These are phyloP conservation scores for Poteriospumella lacustris DNA, from an alignment of 108 stramenopile species.

Conservation along the genomic window DNA sequence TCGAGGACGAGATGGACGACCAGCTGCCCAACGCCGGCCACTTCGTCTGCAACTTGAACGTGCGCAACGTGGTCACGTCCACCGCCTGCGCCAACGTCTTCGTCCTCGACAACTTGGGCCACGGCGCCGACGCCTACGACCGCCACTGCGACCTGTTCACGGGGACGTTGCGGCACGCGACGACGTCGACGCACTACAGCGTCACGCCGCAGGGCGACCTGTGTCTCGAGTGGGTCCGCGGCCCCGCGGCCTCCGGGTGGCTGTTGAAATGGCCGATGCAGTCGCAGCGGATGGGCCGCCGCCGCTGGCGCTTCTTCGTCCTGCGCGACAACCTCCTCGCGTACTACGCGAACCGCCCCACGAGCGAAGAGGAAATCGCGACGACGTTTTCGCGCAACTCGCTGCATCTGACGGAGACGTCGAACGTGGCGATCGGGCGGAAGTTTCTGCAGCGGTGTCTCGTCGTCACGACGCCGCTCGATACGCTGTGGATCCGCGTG, in stretches of 20 bases:
- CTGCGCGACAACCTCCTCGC: background rate
- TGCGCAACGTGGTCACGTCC: background rate
- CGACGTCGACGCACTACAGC: background rate
- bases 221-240: conserved; percentile 1
- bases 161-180: background rate
- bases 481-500: conserved; percentile 1
- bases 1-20: background rate
- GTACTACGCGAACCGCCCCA: background rate
- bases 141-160: too few relatives aligned
- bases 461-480: background rate
- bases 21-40: background rate
- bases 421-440: background rate
- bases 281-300: background rate
- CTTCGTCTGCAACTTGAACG: background rate
- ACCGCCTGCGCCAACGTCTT: background rate
- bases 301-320: background rate
- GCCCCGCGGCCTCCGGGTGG: background rate
- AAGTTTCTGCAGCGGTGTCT: background rate
- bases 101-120: background rate
- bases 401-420: background rate
- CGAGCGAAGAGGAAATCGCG: background rate
- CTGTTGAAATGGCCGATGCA: background rate
- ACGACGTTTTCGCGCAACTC: background rate
- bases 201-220: background rate
- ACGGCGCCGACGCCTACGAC: background rate